Percentiles rank a stretch among this genome's conserved stretches.
Evolutionary conservation across 2,329 filamentous ascomycete species (phyloP).

Genomic region (Aspergillus quadricinctus): DNA sequence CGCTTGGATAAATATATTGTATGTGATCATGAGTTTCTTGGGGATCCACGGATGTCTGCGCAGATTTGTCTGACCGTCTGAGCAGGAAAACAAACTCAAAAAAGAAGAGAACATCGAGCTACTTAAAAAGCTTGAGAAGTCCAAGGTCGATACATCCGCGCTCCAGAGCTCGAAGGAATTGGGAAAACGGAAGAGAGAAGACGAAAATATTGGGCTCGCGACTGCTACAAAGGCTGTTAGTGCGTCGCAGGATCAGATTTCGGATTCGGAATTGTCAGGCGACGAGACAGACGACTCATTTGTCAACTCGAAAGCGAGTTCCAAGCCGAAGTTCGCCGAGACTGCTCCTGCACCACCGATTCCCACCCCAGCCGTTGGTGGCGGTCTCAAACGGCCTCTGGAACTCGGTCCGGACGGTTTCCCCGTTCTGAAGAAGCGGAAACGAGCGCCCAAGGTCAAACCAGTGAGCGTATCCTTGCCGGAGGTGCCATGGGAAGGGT

Average conservation of each 20-base stretch:
- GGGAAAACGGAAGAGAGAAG: slow-evolving; percentile 65
- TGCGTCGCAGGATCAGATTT: slow-evolving; percentile 18
- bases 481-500: slow-evolving; percentile 46
- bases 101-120: slow-evolving; percentile 88
- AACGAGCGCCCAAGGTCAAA: slow-evolving; percentile 58
- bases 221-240: slow-evolving; percentile 8
- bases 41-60: background rate
- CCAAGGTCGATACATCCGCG: slow-evolving; percentile 75
- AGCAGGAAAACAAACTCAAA: slow-evolving; percentile 77
- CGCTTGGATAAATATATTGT: slow-evolving; percentile 65
- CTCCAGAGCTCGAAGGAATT: slow-evolving; percentile 74
- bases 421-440: slow-evolving; percentile 78
- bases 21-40: slow-evolving; percentile 16
- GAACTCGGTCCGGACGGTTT: slow-evolving; percentile 73
- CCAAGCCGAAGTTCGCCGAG: slow-evolving; percentile 26
- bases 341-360: background rate
- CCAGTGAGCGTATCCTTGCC: slow-evolving; percentile 21
- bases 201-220: slow-evolving; percentile 46
- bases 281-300: slow-evolving; percentile 35
- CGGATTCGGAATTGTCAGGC: slow-evolving; percentile 27
- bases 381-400: slow-evolving; percentile 81
- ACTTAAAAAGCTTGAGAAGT: slow-evolving; percentile 73
- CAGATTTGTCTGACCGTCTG: slow-evolving; percentile 13
- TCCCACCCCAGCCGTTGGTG: slow-evolving; percentile 47
- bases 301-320: slow-evolving; percentile 19